phyloP scores from a whole-genome alignment of 768 basidiomycete species.

The Ramaria rubella region DNA sequence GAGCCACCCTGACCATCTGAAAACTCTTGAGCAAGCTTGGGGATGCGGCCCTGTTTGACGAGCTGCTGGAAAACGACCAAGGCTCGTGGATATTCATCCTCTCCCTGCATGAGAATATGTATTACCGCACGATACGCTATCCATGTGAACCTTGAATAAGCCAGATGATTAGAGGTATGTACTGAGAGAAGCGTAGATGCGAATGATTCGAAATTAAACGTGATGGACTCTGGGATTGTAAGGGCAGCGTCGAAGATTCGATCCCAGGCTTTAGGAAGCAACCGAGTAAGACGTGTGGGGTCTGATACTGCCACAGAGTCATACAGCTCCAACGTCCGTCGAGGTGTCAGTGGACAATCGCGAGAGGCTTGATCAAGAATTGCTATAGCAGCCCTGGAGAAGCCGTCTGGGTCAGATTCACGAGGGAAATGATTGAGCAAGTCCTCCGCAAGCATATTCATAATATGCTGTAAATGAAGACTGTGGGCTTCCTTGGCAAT shows the following conservation, averaged over 20 bases:
- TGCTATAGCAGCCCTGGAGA: background rate
- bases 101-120: slow-evolving; percentile 6
- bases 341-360: background rate
- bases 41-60: background rate
- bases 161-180: background rate
- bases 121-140: background rate
- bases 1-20: background rate
- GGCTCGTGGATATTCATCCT: background rate
- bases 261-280: background rate
- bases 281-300: background rate
- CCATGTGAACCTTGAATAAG: background rate
- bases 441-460: slow-evolving; percentile 1
- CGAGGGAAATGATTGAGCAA: slow-evolving; percentile 8
- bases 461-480: background rate
- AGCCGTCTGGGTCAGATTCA: background rate
- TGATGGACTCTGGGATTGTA: background rate
- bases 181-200: background rate
- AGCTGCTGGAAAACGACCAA: slow-evolving; percentile 1
- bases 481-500: background rate
- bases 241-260: background rate
- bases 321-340: background rate
- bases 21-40: background rate
- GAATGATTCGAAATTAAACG: background rate
- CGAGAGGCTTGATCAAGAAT: background rate
- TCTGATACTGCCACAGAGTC: background rate